Conservation (phyloP, 306 rosid genomes). For the Glycine soja region DNA sequence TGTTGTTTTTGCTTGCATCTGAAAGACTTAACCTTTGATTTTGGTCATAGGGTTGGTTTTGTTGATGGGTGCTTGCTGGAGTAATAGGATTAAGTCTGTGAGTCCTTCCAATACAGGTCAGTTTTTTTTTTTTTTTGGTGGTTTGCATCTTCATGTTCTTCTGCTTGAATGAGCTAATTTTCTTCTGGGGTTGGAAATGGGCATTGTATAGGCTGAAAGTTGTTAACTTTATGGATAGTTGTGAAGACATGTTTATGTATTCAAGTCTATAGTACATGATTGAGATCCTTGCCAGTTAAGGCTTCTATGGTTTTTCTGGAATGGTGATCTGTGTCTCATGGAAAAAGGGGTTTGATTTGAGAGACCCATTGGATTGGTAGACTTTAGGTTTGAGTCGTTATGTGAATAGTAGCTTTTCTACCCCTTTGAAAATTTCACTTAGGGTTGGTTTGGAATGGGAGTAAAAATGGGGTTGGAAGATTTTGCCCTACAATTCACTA, state of each 20-base stretch:
- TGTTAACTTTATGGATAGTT: constrained; percentile 40
- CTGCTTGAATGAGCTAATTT: neutral
- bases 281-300: constrained; percentile 43
- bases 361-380: constrained; percentile 33
- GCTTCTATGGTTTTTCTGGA: constrained; percentile 42
- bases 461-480: constrained; percentile 21
- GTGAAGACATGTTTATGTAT: constrained; percentile 14
- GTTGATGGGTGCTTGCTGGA: constrained; percentile 97
- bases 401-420: constrained; percentile 15
- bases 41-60: constrained; percentile 44
- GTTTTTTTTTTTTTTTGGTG: neutral
- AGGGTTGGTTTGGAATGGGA: constrained; percentile 31
- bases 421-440: constrained; percentile 19
- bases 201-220: constrained; percentile 27
- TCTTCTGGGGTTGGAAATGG: constrained; percentile 22
- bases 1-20: constrained; percentile 38
- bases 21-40: constrained; percentile 41
- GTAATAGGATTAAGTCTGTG: constrained; percentile 75
- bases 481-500: neutral
- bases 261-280: constrained; percentile 33
- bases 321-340: constrained; percentile 37
- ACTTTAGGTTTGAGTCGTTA: constrained; percentile 15
- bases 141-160: constrained; percentile 1
- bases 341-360: constrained; percentile 8
- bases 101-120: constrained; percentile 75